Evolutionary conservation across 225 moss, liverwort and hornwort species (phyloP), one percentile per base, ranked within the genome.

Genomic region (Marchantia polymorpha): DNA sequence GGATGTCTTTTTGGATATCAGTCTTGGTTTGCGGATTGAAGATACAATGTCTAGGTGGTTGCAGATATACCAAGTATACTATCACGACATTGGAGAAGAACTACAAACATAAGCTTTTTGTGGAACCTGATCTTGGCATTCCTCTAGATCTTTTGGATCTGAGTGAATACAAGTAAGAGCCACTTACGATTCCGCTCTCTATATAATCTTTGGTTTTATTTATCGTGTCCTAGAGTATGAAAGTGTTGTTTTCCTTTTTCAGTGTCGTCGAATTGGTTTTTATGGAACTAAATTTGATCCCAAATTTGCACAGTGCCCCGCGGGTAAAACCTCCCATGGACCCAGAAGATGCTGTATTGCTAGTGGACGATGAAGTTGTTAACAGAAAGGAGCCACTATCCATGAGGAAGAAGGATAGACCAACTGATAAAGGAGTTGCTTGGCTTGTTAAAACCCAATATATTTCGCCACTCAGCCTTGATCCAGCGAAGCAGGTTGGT

Each of bases 391-490:
- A 91, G 68, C 64, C 88, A 80, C 81, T 89, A 29, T 84, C 90
- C 25, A 90, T 99, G 71, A 89, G 95, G 75, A 99, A 95, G 89
- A 99, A 99, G 86, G 95, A 94, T 11, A 91, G 99, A 89, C 99
- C 99, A 64, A 99, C 99, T 73, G 99, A 95, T 82, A 99, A 99
- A 87, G 99, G 99, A 76, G 93, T 99, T 52, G 95, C 99, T 53
- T 99, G 99, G 99, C 93, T 99, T 72, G 99, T 99, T 56, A 99
- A 99, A 87, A 99, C 99, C 64, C 99, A 99, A 83, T 99, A 99
- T 74, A 95, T 99, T 54, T 99, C 99, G 75, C 99, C 99, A 52
- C 87, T 99, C 83, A 99, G 91, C 77, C 91, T 99, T 68, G 99
- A 99, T 86, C 95, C 95, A 69, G 99, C 99, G 22, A 99, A 99